These are phyloP conservation scores for Neurospora africana DNA, from an alignment of 495 filamentous ascomycete genomes.

Conservation along the genomic window DNA sequence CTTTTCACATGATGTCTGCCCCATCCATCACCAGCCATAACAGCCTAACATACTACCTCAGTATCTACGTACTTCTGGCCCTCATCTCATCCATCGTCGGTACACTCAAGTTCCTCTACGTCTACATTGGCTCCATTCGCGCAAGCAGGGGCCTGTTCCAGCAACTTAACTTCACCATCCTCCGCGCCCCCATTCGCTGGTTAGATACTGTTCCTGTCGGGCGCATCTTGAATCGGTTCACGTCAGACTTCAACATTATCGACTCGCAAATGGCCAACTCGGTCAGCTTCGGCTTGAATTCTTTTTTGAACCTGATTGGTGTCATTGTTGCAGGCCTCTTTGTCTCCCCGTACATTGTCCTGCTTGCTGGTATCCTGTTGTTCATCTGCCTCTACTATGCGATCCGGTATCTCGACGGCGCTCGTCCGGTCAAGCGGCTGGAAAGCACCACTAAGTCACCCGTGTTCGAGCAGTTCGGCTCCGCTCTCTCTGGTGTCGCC, in stretches of 20 bases:
- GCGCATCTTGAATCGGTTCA: conserved; percentile 70
- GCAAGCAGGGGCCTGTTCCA: conserved; percentile 59
- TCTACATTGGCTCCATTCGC: conserved; percentile 48
- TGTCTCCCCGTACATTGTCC: conserved; percentile 51
- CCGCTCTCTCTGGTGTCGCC: conserved; percentile 56
- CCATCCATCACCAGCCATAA: conserved; percentile 13
- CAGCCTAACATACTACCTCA: conserved; percentile 51
- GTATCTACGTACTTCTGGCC: conserved; percentile 55
- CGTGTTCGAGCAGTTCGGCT: conserved; percentile 67
- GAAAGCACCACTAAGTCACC: conserved; percentile 65
- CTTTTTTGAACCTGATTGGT: conserved; percentile 42
- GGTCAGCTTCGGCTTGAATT: conserved; percentile 43
- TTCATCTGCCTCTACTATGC: conserved; percentile 47
- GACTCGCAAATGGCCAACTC: conserved; percentile 56
- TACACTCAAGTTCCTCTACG: conserved; percentile 45
- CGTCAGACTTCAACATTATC: conserved; percentile 62
- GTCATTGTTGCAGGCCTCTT: conserved; percentile 50
- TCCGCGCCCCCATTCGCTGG: conserved; percentile 65
- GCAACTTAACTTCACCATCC: conserved; percentile 49
- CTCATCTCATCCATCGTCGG: conserved; percentile 44
- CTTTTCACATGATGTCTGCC: conserved; percentile 18
- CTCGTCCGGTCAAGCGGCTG: conserved; percentile 65
- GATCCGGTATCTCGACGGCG: conserved; percentile 51
- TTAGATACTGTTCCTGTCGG: conserved; percentile 74
- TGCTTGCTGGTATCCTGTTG: conserved; percentile 46